Conservation (phyloP, 1,139 yeast genomes). For the Hemisphaericaspora xylanilytica region DNA sequence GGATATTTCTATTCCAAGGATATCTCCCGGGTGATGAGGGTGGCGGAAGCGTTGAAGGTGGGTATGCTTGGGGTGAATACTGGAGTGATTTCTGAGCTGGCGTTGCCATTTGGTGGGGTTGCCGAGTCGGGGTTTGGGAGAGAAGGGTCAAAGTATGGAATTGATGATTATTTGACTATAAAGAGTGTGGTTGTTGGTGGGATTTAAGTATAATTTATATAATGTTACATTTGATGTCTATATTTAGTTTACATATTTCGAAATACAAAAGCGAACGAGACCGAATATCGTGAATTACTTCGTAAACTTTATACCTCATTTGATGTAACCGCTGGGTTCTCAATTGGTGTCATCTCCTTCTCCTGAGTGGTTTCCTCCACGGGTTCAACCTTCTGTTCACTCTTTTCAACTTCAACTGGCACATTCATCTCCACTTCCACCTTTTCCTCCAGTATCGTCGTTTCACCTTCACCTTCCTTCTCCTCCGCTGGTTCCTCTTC, state of each 20-base stretch:
- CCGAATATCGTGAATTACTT: too few species aligned
- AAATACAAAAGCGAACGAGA: too few species aligned
- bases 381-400: background rate
- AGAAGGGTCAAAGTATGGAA: constrained; percentile 46
- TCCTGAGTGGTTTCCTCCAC: background rate
- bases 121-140: constrained; percentile 48
- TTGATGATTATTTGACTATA: constrained; percentile 40
- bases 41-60: constrained; percentile 41
- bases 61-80: constrained; percentile 52
- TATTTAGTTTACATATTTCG: background rate
- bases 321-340: too few species aligned
- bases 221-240: constrained; percentile 4
- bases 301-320: too few species aligned
- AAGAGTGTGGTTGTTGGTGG: constrained; percentile 27
- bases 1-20: constrained; percentile 44
- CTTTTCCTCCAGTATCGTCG: constrained; percentile 8
- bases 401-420: background rate
- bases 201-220: too few species aligned
- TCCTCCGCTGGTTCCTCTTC: background rate
- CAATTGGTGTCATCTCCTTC: background rate
- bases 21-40: constrained; percentile 54
- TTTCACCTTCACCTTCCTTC: constrained; percentile 3
- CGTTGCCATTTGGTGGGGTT: constrained; percentile 49
- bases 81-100: constrained; percentile 44
- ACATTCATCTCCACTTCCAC: background rate